Percentiles rank a stretch among this genome's conserved stretches.
Conservation (phyloP, 2,329 filamentous ascomycete genomes). For the Cercospora janseana region DNA sequence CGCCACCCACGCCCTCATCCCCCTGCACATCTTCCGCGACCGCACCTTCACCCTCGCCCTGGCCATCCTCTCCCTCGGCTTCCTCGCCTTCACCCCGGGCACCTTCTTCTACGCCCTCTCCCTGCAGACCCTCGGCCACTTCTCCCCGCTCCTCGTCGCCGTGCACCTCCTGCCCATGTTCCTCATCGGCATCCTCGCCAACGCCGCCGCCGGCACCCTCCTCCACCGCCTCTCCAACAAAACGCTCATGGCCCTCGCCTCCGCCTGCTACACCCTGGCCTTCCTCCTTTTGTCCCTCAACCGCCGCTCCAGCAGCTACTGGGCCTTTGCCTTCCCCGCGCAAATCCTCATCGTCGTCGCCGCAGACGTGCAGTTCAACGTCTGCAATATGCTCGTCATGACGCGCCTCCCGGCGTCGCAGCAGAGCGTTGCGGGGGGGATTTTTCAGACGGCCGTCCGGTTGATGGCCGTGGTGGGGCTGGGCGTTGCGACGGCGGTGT, state of each 20-base stretch:
- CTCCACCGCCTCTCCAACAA: conserved; percentile 14
- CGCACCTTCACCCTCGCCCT: conserved; percentile 12
- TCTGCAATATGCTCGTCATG: conserved; percentile 16
- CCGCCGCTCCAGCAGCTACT: conserved; percentile 9
- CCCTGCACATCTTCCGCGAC: conserved; percentile 10
- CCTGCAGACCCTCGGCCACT: conserved; percentile 7
- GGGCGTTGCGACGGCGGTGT: conserved; percentile 8
- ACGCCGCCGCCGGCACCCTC: conserved; percentile 7
- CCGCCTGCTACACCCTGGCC: conserved; percentile 7
- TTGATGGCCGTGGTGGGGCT: conserved; percentile 8
- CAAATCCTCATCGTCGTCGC: conserved; percentile 11
- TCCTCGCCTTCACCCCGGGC: conserved; percentile 13
- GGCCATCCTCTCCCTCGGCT: conserved; percentile 11
- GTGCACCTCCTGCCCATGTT: conserved; percentile 14
- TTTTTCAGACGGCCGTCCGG: conserved; percentile 12
- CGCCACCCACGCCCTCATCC: conserved; percentile 7
- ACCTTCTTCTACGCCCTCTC: conserved; percentile 16
- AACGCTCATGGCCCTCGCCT: conserved; percentile 5
- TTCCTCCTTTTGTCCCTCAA: conserved; percentile 11
- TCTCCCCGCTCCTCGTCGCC: conserved; percentile 6
- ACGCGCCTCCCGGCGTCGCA: conserved; percentile 12
- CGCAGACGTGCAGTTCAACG: conserved; percentile 14
- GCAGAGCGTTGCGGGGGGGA: conserved; percentile 13
- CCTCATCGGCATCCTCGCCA: conserved; percentile 8
- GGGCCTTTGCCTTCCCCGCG: conserved; percentile 15